Evolutionary conservation across 805 yeast genomes (phyloP).

Genomic region (Yarrowia bubula): DNA sequence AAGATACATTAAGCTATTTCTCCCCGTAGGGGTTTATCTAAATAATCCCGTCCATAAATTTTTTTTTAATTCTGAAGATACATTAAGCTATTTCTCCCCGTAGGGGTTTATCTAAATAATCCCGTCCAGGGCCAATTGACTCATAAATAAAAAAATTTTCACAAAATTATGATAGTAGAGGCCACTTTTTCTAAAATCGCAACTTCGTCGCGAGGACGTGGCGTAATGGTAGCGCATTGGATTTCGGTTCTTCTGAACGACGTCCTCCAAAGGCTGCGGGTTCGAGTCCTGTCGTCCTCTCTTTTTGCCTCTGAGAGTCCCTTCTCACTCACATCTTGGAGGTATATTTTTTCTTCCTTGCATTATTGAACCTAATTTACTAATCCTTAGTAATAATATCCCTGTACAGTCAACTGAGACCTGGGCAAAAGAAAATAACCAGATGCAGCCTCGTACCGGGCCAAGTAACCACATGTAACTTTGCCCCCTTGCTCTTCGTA

Average conservation of each 20-base stretch:
- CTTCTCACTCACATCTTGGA: neutral
- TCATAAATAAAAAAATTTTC: neutral
- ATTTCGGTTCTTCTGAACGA: constrained; percentile 24
- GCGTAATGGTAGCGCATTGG: constrained; percentile 26
- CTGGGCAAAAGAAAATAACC: too few species aligned
- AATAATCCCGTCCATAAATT: too few species aligned
- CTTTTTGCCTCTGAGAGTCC: neutral
- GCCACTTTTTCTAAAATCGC: neutral
- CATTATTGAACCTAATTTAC: neutral
- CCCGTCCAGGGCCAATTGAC: too few species aligned
- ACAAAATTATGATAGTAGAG: neutral
- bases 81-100: too few species aligned
- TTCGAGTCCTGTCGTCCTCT: constrained; percentile 26
- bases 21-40: too few species aligned
- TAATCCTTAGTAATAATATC: neutral
- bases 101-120: too few species aligned
- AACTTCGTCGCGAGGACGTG: constrained; percentile 4
- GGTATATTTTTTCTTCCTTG: neutral
- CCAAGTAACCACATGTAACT: too few species aligned
- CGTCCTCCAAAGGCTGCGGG: constrained; percentile 27
- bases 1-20: too few species aligned
- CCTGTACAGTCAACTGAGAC: too few species aligned
- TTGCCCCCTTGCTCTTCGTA: too few species aligned
- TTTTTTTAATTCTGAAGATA: too few species aligned
- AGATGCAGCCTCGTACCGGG: too few species aligned